These are phyloP conservation scores for Lignosus rhinocerotis DNA, from an alignment of 1,284 basidiomycete species.

Conservation along the genomic window DNA sequence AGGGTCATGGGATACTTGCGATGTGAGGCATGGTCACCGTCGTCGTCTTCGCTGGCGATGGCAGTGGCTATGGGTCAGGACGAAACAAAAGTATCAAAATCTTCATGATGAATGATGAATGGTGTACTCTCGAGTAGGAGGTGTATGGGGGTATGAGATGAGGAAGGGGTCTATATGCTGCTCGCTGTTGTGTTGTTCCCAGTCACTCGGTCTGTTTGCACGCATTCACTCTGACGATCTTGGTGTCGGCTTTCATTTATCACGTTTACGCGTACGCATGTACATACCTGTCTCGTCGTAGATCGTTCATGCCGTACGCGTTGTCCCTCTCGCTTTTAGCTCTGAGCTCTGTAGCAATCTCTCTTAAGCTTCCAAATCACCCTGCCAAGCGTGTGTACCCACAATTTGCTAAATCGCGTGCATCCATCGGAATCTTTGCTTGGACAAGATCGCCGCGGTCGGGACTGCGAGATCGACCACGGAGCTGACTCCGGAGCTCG, in stretches of 20 bases:
- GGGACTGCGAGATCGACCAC: no score
- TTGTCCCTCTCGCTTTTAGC: constrained; percentile 1
- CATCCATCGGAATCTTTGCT: neutral
- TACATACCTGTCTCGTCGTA: neutral
- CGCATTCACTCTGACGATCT: constrained; percentile 9
- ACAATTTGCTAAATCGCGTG: no score
- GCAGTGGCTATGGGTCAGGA: neutral
- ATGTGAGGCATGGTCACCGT: neutral
- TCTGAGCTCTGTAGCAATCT: neutral
- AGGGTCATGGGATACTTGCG: neutral
- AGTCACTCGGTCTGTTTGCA: constrained; percentile 1
- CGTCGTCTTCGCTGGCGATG: neutral
- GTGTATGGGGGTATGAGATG: neutral
- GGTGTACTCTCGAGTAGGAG: constrained; percentile 1
- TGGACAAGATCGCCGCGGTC: no score
- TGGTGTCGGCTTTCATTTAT: constrained; percentile 10
- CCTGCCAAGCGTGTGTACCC: no score
- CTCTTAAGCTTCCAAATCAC: neutral
- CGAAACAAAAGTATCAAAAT: constrained; percentile 22
- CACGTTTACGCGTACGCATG: neutral
- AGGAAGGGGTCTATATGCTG: constrained; percentile 4
- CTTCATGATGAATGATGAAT: constrained; percentile 18
- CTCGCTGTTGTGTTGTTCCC: constrained; percentile 11
- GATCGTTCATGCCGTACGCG: neutral
- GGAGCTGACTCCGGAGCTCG: no score